These are phyloP conservation scores for Naganishia vishniacii DNA, from an alignment of 768 basidiomycete genomes.

Conservation along the genomic window DNA sequence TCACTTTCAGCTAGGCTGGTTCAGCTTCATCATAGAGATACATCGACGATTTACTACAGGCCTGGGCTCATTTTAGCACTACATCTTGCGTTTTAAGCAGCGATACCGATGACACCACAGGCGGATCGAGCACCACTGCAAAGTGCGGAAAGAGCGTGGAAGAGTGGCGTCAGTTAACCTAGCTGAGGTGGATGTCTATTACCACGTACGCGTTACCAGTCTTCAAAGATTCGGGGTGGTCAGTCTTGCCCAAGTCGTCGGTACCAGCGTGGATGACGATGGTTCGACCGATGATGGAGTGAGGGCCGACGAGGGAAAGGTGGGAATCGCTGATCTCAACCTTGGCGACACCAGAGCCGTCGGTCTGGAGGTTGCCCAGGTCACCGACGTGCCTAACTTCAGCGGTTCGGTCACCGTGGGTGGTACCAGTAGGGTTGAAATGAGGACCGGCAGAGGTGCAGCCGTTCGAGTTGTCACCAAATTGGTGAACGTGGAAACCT, in stretches of 20 bases:
- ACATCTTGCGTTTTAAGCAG: slow-evolving; percentile 23
- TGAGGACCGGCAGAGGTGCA: slow-evolving; percentile 63
- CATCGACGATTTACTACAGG: not conserved
- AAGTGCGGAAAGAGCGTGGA: too few relatives aligned
- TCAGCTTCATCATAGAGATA: not conserved
- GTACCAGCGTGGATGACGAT: slow-evolving; percentile 71
- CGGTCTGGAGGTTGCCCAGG: slow-evolving; percentile 63
- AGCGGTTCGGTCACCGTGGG: slow-evolving; percentile 60
- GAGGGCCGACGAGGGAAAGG: slow-evolving; percentile 64
- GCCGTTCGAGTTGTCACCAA: slow-evolving; percentile 59
- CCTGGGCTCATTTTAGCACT: not conserved
- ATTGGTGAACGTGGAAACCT: slow-evolving; percentile 72
- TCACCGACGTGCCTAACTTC: slow-evolving; percentile 60
- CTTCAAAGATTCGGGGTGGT: slow-evolving; percentile 63
- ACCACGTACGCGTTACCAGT: slow-evolving; percentile 62
- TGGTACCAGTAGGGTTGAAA: slow-evolving; percentile 65
- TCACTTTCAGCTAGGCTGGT: too few relatives aligned
- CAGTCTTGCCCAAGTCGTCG: slow-evolving; percentile 72
- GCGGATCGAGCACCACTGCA: slow-evolving; percentile 57
- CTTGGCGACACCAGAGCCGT: slow-evolving; percentile 57
- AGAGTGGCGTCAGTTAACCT: not conserved
- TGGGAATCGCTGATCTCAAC: slow-evolving; percentile 59
- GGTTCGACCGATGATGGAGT: slow-evolving; percentile 66
- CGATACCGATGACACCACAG: slow-evolving; percentile 70
- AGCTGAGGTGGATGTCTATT: not conserved